Evolutionary conservation across 1,284 basidiomycete species (phyloP), one percentile per base, ranked within the genome.

Genomic region (Rhodotorula sp.): DNA sequence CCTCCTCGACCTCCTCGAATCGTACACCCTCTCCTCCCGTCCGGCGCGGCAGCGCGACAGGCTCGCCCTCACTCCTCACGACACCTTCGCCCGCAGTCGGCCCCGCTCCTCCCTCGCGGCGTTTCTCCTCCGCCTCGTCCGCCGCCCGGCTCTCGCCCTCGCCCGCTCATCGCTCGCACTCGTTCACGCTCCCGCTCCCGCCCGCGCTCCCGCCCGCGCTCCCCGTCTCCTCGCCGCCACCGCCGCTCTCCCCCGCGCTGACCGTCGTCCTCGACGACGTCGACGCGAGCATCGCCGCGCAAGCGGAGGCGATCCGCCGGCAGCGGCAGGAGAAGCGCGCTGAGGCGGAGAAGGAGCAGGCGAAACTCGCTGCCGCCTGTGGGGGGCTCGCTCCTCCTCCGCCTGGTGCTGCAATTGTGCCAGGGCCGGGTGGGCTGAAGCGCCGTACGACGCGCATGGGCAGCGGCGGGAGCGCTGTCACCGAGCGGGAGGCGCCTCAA

Each of bases 281-380:
- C 37, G 75, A 76, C 13, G 9, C 46, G 17, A 69, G 67, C 48
- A 76, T 76, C 39, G 71, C 71, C 15, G 57, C 56, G 1, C 73
- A 77, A 58, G 75, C 68, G 6, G 71, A 73, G 32, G 64, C 67
- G 48, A 76, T 76, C 59, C 60, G 73, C 9, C 69, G 72, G 29
- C 65, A 73, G 50, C 51, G 73, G 34, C 50, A 53, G 37, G 73
- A 72, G 56, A 75, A 76, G 56, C 60, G 71, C 34, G 27, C 50
- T 15, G 69, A 73, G 61, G 58, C 65, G 34, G 72, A 70, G 46
- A 53, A 61, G n/a, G 66, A 62, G 27, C 37, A 51, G 51, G 41
- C 51, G 27, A 39, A 39, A 37, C 41, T 48, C 37, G 64, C 25
- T 2, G 53, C 29, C 8, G 39, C 34, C 32, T 19, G 53, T 21